Conservation (phyloP, 2,329 filamentous ascomycete species). For the Arthrobotrys entomopaga region DNA sequence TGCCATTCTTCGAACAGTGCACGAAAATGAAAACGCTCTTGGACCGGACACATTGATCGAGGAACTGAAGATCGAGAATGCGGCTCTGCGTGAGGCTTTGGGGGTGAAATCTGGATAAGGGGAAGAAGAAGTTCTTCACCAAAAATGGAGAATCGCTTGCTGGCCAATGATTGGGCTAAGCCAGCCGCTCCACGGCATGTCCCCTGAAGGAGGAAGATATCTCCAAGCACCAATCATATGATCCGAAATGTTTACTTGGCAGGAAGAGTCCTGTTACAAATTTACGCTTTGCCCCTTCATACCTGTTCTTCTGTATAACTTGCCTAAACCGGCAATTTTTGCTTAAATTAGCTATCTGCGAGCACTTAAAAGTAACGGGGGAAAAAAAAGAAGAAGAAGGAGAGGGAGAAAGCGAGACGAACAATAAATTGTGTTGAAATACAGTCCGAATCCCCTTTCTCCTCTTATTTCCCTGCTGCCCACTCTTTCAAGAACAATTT, state of each 20-base stretch:
- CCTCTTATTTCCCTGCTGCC: slow-evolving; percentile 24
- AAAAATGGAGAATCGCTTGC: not conserved
- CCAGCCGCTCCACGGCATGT: slow-evolving; percentile 15
- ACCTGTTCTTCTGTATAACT: no score
- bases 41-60: slow-evolving; percentile 58
- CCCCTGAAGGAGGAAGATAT: not conserved
- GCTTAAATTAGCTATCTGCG: slow-evolving; percentile 6
- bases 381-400: not conserved
- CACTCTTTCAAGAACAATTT: not conserved
- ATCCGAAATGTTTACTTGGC: not conserved
- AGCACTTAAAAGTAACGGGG: not conserved
- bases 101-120: slow-evolving; percentile 37
- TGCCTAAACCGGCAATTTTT: slow-evolving; percentile 12
- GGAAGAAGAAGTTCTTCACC: not conserved
- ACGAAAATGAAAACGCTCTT: slow-evolving; percentile 56
- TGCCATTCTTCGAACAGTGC: slow-evolving; percentile 56
- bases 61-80: slow-evolving; percentile 58
- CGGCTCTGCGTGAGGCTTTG: slow-evolving; percentile 57
- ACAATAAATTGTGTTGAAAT: not conserved
- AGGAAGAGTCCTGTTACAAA: slow-evolving; percentile 3
- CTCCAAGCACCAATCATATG: slow-evolving; percentile 18
- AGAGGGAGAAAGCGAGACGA: not conserved
- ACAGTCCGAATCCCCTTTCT: slow-evolving; percentile 1
- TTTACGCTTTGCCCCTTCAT: not conserved
- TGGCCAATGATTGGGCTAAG: slow-evolving; percentile 28